phyloP scores from a whole-genome alignment of 345 rosid species.

The Lepidium aucheri region DNA sequence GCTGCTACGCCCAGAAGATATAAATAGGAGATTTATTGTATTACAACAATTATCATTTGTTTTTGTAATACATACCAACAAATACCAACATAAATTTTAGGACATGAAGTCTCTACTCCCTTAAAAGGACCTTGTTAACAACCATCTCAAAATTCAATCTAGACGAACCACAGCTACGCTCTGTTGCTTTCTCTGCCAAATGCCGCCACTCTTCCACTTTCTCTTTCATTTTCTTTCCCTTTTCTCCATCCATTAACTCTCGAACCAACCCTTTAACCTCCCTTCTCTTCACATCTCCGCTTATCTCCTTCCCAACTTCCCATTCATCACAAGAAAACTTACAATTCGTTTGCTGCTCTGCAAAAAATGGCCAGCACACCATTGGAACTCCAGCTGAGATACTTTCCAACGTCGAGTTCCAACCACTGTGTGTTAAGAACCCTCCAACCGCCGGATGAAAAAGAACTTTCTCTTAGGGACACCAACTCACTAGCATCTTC shows the following conservation, averaged over 20 bases:
- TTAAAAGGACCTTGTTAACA: conserved; percentile 12
- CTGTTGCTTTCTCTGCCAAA: conserved; percentile 18
- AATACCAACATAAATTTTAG: too few relatives aligned
- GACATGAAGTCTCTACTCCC: background rate
- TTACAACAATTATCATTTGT: too few relatives aligned
- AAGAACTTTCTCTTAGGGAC: conserved; percentile 45
- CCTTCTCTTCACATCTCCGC: conserved; percentile 37
- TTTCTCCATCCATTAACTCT: conserved; percentile 43
- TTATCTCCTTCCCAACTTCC: conserved; percentile 52
- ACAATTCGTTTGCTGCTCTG: conserved; percentile 53
- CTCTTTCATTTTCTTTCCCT: conserved; percentile 39
- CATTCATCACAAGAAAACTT: conserved; percentile 34
- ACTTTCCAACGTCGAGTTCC: conserved; percentile 59
- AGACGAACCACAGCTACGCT: conserved; percentile 26
- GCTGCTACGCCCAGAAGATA: too few relatives aligned
- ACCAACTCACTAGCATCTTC: conserved; percentile 38
- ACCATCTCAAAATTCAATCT: conserved; percentile 21
- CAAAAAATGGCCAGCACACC: conserved; percentile 56
- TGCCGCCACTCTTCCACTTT: conserved; percentile 36
- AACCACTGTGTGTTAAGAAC: conserved; percentile 49
- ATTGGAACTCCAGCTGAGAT: conserved; percentile 36
- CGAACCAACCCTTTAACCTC: conserved; percentile 39
- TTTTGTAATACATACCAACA: too few relatives aligned
- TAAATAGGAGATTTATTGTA: too few relatives aligned
- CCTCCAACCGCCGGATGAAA: conserved; percentile 44